A percentile compares a stretch with the other conserved stretches of the same genome.
These are phyloP conservation scores for Plenodomus tracheiphilus DNA, from an alignment of 2,329 filamentous ascomycete genomes.

Conservation along the genomic window DNA sequence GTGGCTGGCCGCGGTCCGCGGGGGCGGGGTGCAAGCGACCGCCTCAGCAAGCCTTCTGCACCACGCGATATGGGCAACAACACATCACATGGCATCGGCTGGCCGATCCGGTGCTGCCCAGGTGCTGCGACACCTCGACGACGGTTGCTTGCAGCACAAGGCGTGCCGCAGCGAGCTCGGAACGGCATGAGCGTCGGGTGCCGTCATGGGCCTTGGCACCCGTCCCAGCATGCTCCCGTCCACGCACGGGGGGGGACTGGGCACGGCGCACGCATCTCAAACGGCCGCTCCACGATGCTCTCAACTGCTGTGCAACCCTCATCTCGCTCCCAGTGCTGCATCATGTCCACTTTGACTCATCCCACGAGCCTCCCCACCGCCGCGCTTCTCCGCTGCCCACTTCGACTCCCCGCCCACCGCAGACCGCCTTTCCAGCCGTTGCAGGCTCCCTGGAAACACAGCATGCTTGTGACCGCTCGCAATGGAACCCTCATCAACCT, in stretches of 20 bases:
- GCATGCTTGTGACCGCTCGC: slow-evolving; percentile 16
- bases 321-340: slow-evolving; percentile 1
- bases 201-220: slow-evolving; percentile 12
- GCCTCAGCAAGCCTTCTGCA: slow-evolving; percentile 29
- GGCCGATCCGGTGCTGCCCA: slow-evolving; percentile 10
- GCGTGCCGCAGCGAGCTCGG: slow-evolving; percentile 6
- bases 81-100: slow-evolving; percentile 11
- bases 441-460: slow-evolving; percentile 16
- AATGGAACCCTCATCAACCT: slow-evolving; percentile 30
- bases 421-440: slow-evolving; percentile 34
- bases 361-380: slow-evolving; percentile 10
- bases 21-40: slow-evolving; percentile 6
- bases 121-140: neutral
- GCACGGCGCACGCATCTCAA: no score
- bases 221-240: neutral
- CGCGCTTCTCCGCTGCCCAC: slow-evolving; percentile 4
- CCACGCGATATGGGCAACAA: slow-evolving; percentile 30
- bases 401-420: slow-evolving; percentile 1
- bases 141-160: slow-evolving; percentile 28
- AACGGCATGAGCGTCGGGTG: slow-evolving; percentile 10
- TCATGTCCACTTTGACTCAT: slow-evolving; percentile 18
- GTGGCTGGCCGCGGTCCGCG: slow-evolving; percentile 17
- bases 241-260: no score
- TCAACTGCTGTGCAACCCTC: slow-evolving; percentile 12
- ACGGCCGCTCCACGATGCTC: slow-evolving; percentile 3